These are phyloP conservation scores for Pachysandra terminalis DNA, from an alignment of 164 flowering plant genomes.

Conservation along the genomic window DNA sequence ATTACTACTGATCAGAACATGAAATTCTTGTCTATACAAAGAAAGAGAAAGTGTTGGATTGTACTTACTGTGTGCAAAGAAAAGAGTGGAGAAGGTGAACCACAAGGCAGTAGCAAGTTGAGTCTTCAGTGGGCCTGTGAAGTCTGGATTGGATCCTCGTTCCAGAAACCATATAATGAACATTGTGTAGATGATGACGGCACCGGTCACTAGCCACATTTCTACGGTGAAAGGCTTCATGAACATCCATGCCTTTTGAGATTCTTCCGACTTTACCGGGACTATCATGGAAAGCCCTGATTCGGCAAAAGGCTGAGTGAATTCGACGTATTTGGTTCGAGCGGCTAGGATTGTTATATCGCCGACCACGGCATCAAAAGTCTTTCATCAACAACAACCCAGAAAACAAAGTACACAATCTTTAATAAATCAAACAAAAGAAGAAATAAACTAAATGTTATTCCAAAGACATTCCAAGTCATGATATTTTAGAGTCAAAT, in stretches of 20 bases:
- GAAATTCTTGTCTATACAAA: no score
- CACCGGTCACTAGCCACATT: constrained; percentile 47
- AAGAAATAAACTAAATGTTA: neutral
- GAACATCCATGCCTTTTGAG: constrained; percentile 31
- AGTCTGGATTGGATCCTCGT: constrained; percentile 37
- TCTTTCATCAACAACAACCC: constrained; percentile 18
- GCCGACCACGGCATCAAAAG: constrained; percentile 41
- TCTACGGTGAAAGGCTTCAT: constrained; percentile 44
- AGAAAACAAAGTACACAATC: neutral
- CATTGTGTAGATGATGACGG: constrained; percentile 35
- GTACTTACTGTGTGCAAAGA: constrained; percentile 63
- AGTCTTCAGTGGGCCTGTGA: constrained; percentile 34
- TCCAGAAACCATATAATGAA: constrained; percentile 48
- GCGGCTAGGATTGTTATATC: constrained; percentile 44
- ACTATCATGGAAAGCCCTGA: constrained; percentile 46
- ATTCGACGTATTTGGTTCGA: constrained; percentile 39
- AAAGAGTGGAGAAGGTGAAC: constrained; percentile 55
- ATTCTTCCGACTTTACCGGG: constrained; percentile 22
- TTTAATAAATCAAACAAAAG: neutral
- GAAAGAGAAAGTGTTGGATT: neutral
- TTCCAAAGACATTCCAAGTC: neutral
- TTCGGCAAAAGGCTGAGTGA: constrained; percentile 46
- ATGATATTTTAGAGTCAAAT: no score
- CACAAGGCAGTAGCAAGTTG: constrained; percentile 48
- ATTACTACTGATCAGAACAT: no score